Base-by-base conservation (phyloP, 2,329 filamentous ascomycete genomes). In the Botrytis pseudocinerea region DNA sequence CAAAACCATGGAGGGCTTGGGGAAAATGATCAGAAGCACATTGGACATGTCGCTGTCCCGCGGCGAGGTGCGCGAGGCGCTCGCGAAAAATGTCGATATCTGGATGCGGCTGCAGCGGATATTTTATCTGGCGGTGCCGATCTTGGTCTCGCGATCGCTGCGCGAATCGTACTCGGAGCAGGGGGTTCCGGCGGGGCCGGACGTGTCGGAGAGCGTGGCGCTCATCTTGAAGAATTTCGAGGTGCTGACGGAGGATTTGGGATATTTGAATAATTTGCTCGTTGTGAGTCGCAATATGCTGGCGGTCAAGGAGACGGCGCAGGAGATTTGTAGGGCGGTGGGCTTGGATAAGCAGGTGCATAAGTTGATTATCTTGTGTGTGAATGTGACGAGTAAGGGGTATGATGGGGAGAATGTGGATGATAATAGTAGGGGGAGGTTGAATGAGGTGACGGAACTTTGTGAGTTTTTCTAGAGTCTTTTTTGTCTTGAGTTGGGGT, bases 311-410 rank as follows among this genome's bases (percentile, higher is more conserved):
- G 87, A 90, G 78, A 87, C 91, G 5, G 88, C 89, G 2, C 89
- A 91, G 79, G 89, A 91, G 76, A 85, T 91, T 12, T 91, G 89
- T 73, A 88, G 89, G 16, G 88, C 88, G 12, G 87, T 90, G 25
- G 85, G 88, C 70, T 90, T 91, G 75, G 89, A 91, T 76, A 88
- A 90, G 77, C 89, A 90, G 82, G 88, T 91, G 2, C 90, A 90
- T 75, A 88, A 90, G 79, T 86, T 89, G 3, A 89, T 91, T 74
- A 88, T 90, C 46, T 84, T 91, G 14, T 91, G 89, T 76, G 87
- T 91, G 32, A 91, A 90, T 78, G 88, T 91, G 38, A 90, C 89
- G 0, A 90, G 88, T 78, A 91, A 91, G 79, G 89, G 89, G 8
- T 91, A 90, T 75, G 89, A 91, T 75, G 88, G 88, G 12, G 89